Evolutionary conservation across 2,329 filamentous ascomycete genomes (phyloP), one percentile per base, ranked within the genome.

Genomic region (Cladorrhinum sp.): DNA sequence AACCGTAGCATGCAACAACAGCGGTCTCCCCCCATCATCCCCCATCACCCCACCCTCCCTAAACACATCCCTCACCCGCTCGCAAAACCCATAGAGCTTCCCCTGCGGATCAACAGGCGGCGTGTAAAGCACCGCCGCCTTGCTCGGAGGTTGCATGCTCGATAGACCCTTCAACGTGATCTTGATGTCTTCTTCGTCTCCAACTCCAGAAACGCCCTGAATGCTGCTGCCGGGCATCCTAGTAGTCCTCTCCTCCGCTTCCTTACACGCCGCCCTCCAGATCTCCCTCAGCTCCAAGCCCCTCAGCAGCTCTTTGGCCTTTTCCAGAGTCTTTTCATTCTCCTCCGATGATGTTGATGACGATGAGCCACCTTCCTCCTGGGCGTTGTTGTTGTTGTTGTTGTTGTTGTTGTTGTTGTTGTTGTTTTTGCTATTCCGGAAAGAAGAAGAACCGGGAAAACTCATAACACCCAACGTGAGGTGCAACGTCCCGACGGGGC

Each of bases 401-500:
- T n/a, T n/a, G n/a, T n/a, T n/a, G n/a, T n/a, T n/a, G n/a, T n/a
- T n/a, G n/a, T n/a, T n/a, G n/a, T n/a, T n/a, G n/a, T n/a, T n/a
- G n/a, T n/a, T n/a, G n/a, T n/a, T n/a, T n/a, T 20, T 8, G n/a
- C 18, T 46, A 46, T 18, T 16, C 5, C 42, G 16, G 36, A n/a
- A 74, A 2, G 77, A 10, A 79, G 2, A 2, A n/a, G n/a, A n/a
- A 18, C n/a, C 7, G 8, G 79, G 74, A 9, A 96, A 81, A 65
- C 83, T 88, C 89, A 97, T 93, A 1, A 96, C 90, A 0, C 92
- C 93, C 0, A 97, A 80, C 0, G 93, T 97, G 2, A 96, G 78
- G 74, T 98, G 94, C 53, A 97, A 75, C 1, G 92, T 92, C 0
- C 91, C 90, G 0, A 91, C 75, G 0, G 92, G 92, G 26, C 92